Conservation (phyloP, 2,329 filamentous ascomycete genomes). For the Fusarium agapanthi region DNA sequence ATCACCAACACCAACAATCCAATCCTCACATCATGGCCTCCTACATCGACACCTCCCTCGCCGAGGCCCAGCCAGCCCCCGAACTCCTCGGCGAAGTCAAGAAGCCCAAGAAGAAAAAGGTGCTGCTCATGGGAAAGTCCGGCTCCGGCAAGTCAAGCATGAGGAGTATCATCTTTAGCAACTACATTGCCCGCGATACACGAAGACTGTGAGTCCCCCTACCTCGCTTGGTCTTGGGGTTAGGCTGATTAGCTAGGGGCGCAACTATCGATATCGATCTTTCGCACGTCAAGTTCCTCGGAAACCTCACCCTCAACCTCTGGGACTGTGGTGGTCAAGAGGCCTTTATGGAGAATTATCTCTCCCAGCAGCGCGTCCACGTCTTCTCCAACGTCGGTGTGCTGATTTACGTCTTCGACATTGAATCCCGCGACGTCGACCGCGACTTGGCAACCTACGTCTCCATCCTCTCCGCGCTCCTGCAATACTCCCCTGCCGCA, state of each 20-base stretch:
- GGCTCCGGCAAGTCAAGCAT: conserved; percentile 98
- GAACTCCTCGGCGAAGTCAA: conserved; percentile 62
- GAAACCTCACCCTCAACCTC: conserved; percentile 94
- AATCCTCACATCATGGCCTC: conserved; percentile 42
- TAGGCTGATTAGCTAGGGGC: conserved; percentile 58
- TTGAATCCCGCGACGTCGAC: conserved; percentile 93
- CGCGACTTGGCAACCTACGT: conserved; percentile 93
- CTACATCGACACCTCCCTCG: conserved; percentile 45
- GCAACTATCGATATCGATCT: conserved; percentile 99
- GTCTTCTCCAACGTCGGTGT: conserved; percentile 97
- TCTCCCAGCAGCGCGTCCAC: conserved; percentile 92
- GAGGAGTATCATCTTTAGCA: conserved; percentile 98
- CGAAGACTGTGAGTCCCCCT: conserved; percentile 70
- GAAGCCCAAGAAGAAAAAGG: conserved; percentile 86
- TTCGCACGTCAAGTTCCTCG: conserved; percentile 98
- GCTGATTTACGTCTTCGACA: conserved; percentile 98
- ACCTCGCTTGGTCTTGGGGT: not conserved
- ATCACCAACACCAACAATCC: not conserved
- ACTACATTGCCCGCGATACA: conserved; percentile 97
- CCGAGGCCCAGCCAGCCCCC: conserved; percentile 41
- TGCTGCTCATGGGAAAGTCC: conserved; percentile 91
- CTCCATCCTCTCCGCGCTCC: conserved; percentile 86
- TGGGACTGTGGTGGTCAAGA: conserved; percentile 99
- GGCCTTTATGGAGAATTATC: conserved; percentile 98
- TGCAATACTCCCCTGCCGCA: conserved; percentile 82